Evolutionary conservation across 306 rosid genomes (phyloP), one percentile per base, ranked within the genome.

Genomic region (Gillenia trifoliata): DNA sequence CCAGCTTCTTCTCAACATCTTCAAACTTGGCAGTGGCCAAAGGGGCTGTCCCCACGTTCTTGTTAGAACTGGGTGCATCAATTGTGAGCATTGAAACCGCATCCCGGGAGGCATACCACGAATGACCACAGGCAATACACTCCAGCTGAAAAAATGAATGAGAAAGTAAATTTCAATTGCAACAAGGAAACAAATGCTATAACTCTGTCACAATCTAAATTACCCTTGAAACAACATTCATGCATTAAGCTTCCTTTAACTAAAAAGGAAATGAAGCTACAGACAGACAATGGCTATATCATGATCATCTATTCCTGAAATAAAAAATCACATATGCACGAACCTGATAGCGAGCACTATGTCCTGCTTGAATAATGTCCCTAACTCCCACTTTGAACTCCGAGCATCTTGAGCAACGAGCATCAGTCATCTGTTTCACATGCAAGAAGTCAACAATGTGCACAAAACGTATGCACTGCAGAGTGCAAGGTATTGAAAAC

Each of bases 81-180:
- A 90, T 73, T 31, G 96, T 88, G 68, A 86, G 92, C 74, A 64
- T 50, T 67, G 98, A 90, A n/a, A 83, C 87, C 70, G 79, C 97
- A 74, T 95, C 97, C 57, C 96, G 84, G 54, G 92, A 89, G 36
- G 96, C 93, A 80, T 89, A 92, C 99, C 99, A 92, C 70, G 88
- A 84, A 79, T 95, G 79, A 45, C 99, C 99, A 68, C 99, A 92
- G 34, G 86, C 86, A 78, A 78, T 83, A 70, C 99, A 95, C 87
- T 90, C 99, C 90, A 95, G 83, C 98, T 92, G 90, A 66, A 86
- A 78, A 70, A 65, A 45, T 43, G 49, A 75, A 61, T 34, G 56
- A 38, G 71, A 47, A 63, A 54, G 66, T 71, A 22, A 57, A 69
- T 22, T 54, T 73, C 50, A 55, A 8, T 26, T 43, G 41, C 64